Percentiles rank a stretch among this genome's conserved stretches.
Conservation (phyloP, 1,139 yeast genomes). For the Eremothecium coryli region DNA sequence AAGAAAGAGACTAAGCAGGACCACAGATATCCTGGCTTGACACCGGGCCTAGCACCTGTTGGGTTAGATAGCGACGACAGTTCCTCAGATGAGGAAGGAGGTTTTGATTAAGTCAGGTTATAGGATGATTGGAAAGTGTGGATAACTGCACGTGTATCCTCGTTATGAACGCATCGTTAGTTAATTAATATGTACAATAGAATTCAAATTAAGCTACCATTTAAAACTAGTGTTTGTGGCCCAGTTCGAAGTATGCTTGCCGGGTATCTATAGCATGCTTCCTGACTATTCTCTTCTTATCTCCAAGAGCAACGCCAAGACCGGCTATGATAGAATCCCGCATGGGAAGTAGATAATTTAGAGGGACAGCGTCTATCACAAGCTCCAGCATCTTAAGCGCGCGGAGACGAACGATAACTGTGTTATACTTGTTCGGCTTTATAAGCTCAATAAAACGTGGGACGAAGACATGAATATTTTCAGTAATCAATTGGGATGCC, state of each 20-base stretch:
- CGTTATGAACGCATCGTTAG: too few relatives aligned
- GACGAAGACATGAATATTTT: constrained; percentile 48
- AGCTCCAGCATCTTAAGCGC: constrained; percentile 49
- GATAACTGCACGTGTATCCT: too few relatives aligned
- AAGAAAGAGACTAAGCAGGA: constrained; percentile 18
- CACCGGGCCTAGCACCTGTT: constrained; percentile 90
- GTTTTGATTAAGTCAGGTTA: too few relatives aligned
- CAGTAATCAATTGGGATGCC: constrained; percentile 40
- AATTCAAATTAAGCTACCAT: background rate
- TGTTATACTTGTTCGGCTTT: constrained; percentile 23
- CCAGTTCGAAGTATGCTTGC: constrained; percentile 57
- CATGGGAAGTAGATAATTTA: constrained; percentile 42
- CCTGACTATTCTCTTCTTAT: constrained; percentile 64
- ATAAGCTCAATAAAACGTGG: constrained; percentile 43
- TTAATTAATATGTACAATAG: constrained; percentile 1
- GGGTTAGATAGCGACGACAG: constrained; percentile 45
- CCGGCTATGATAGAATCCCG: constrained; percentile 42
- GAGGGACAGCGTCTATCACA: constrained; percentile 36
- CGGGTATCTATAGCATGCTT: constrained; percentile 69
- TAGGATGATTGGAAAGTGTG: too few relatives aligned
- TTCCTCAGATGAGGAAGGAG: constrained; percentile 8
- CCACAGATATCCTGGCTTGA: constrained; percentile 53
- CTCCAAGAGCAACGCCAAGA: constrained; percentile 54
- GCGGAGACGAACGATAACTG: constrained; percentile 43
- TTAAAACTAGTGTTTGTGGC: constrained; percentile 17